phyloP scores from a whole-genome alignment of 139 green algal species.

The Diplosphaera chodatii region DNA sequence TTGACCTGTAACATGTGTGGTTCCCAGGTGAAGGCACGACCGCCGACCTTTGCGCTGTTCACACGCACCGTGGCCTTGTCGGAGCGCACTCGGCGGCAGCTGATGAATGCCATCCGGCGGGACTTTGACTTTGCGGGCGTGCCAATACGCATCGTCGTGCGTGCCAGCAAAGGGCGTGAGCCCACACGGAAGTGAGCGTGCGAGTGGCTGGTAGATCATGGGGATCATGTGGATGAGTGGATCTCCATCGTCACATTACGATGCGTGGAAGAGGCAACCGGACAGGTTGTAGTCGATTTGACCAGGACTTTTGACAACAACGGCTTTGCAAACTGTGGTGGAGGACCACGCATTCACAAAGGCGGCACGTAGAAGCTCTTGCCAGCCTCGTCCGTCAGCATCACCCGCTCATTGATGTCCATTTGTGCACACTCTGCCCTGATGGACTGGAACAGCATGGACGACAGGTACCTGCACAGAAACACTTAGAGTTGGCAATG shows the following conservation, averaged over 20 bases:
- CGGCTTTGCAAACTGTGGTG: too few species aligned
- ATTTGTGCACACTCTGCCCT: constrained; percentile 52
- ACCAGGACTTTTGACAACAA: too few species aligned
- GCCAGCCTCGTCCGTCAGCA: constrained; percentile 53
- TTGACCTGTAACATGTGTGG: not conserved
- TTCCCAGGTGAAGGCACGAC: constrained; percentile 55
- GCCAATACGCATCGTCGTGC: constrained; percentile 37
- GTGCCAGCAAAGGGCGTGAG: not conserved
- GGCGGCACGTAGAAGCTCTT: constrained; percentile 57
- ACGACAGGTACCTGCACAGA: constrained; percentile 57
- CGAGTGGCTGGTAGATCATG: too few species aligned
- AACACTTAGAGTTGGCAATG: too few species aligned
- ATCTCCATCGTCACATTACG: too few species aligned
- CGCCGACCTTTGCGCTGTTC: constrained; percentile 63
- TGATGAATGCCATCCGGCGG: constrained; percentile 38
- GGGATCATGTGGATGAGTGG: too few species aligned
- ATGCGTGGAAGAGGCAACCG: too few species aligned
- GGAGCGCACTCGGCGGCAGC: constrained; percentile 25
- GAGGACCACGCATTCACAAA: not conserved
- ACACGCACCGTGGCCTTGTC: not conserved
- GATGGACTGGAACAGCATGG: constrained; percentile 50
- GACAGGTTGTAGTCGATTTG: too few species aligned
- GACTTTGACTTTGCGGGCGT: constrained; percentile 42
- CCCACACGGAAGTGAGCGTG: too few species aligned
- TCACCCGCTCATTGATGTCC: constrained; percentile 63